These are phyloP conservation scores for Puccinellia tenuiflora DNA, from an alignment of 176 grass and related monocot genomes.

Conservation along the genomic window DNA sequence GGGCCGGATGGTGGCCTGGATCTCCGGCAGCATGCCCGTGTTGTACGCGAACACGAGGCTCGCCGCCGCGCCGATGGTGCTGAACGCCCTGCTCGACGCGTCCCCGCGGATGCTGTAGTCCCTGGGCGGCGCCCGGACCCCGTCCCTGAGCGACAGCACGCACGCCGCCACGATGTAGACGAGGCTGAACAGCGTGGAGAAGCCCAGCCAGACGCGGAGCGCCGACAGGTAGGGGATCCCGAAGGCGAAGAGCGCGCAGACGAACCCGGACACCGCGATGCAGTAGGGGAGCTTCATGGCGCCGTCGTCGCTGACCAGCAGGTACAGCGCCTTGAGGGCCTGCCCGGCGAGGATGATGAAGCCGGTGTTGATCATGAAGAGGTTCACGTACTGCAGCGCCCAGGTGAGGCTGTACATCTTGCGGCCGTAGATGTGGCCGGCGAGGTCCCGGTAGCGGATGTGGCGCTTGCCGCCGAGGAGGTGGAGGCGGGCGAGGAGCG, in stretches of 20 bases:
- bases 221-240: slow-evolving; percentile 74
- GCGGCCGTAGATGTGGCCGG: slow-evolving; percentile 58
- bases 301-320: slow-evolving; percentile 42
- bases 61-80: slow-evolving; percentile 46
- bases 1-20: slow-evolving; percentile 59
- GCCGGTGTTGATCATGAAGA: slow-evolving; percentile 82
- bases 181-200: slow-evolving; percentile 59
- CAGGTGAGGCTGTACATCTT: slow-evolving; percentile 69
- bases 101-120: slow-evolving; percentile 59
- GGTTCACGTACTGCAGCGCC: slow-evolving; percentile 66
- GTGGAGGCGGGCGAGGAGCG: slow-evolving; percentile 58
- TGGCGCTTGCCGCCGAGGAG: slow-evolving; percentile 62
- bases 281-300: slow-evolving; percentile 65
- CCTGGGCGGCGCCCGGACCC: slow-evolving; percentile 24
- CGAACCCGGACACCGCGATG: slow-evolving; percentile 48
- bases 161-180: slow-evolving; percentile 47
- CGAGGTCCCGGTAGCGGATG: slow-evolving; percentile 76
- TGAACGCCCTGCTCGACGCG: slow-evolving; percentile 33
- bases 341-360: slow-evolving; percentile 63
- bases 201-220: slow-evolving; percentile 59
- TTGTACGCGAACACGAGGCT: slow-evolving; percentile 75
- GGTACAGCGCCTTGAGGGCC: slow-evolving; percentile 56
- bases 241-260: slow-evolving; percentile 72
- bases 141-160: slow-evolving; percentile 47
- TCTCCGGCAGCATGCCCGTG: slow-evolving; percentile 76